Base-by-base conservation (phyloP, 192 early-diverging fungal species). In the Phlyctochytrium arcticum region DNA sequence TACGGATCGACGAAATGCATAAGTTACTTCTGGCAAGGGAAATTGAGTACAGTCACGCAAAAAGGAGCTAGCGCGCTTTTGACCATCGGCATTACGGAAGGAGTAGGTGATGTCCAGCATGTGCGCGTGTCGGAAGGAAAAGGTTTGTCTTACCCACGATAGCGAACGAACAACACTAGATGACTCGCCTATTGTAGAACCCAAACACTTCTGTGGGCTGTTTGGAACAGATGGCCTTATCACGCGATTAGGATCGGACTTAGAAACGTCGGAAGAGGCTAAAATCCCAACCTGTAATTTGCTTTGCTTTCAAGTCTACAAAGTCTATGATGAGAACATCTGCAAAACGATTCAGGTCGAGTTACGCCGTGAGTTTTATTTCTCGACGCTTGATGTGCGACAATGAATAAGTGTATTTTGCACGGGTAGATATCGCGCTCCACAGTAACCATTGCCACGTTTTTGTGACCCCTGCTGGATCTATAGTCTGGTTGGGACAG, bases 21-120 rank as follows among this genome's bases (percentile, higher is more conserved):
- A 5, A 55, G 34, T n/a, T 77, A 68, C 48, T 77, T 77, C 44
- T 77, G 75, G 75, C 75, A 77, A 46, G 75, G 75, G 8, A 61
- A 48, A 3, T 7, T 31, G 4, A 70, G 71, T 29, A 32, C 61
- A 15, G 66, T 75, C 26, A 68, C 56, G 3, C 47, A 77, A 30
- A 77, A 75, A 60, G 75, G 75, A 21, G 71, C 75, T 2, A 60
- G 60, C 37, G 75, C 75, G 1, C 50, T 72, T 12, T 35, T 77
- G 36, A 50, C 75, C 33, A 57, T 77, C 39, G 75, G 75, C 36
- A 24, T 77, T 4, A 30, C 56, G 15, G 37, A 77, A 34, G 39
- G 65, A 55, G 57, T 36, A 19, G 60, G 57, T 12, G 72, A 77
- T 8, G 62, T 75, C 4, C 30, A 6, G 4, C 75, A 75, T 32